phyloP scores from a whole-genome alignment of 805 yeast species.

The Metschnikowia vanudenii region DNA sequence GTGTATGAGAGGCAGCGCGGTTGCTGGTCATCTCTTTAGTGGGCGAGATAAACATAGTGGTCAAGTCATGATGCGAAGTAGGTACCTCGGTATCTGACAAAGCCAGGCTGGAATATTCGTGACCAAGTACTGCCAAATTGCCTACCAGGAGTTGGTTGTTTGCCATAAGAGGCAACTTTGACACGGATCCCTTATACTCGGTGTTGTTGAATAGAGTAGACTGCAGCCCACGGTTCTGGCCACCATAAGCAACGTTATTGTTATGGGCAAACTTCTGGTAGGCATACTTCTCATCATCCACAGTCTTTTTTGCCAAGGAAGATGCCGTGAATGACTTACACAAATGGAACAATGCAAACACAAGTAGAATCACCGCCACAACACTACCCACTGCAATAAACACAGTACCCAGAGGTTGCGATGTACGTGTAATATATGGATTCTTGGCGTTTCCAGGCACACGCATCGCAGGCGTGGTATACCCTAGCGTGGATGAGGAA shows the following conservation, averaged over 20 bases:
- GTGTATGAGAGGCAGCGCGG: conserved; percentile 29
- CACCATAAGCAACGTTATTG: conserved; percentile 31
- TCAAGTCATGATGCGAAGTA: conserved; percentile 40
- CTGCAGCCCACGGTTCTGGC: neutral
- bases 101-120: conserved; percentile 13
- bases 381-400: conserved; percentile 78
- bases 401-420: conserved; percentile 71
- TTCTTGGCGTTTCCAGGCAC: conserved; percentile 61
- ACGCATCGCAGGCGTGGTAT: conserved; percentile 48
- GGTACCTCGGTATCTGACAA: conserved; percentile 5
- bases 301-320: conserved; percentile 48
- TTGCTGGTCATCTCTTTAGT: conserved; percentile 65
- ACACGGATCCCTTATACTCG: conserved; percentile 24
- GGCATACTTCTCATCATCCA: conserved; percentile 30
- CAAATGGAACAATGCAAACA: conserved; percentile 52
- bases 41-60: conserved; percentile 70
- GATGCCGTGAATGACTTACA: conserved; percentile 49
- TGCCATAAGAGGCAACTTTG: conserved; percentile 36
- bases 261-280: conserved; percentile 34
- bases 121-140: conserved; percentile 24
- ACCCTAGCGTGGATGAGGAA: conserved; percentile 19
- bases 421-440: conserved; percentile 57
- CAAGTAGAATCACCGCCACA: conserved; percentile 56
- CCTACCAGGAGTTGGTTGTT: conserved; percentile 24
- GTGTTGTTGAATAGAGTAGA: conserved; percentile 7